Percentiles rank a stretch among this genome's conserved stretches.
phyloP scores from a whole-genome alignment of 768 basidiomycete species.

The Austroboletus festivus region DNA sequence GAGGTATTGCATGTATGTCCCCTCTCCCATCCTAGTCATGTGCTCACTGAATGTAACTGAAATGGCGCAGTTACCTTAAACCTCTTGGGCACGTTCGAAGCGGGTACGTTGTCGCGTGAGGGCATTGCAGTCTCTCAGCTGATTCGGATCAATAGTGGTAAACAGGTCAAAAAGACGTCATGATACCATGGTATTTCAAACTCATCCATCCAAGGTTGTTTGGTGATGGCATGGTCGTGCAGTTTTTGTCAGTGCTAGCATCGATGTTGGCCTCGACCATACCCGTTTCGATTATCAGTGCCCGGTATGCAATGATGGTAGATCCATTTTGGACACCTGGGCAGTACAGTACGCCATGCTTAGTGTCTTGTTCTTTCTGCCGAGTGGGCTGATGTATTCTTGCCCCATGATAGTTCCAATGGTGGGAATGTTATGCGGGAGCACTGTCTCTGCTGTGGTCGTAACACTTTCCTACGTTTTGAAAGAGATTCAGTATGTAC shows the following conservation, averaged over 20 bases:
- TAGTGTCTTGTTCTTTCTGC: too few species aligned
- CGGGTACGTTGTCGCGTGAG: conserved; percentile 43
- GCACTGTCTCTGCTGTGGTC: conserved; percentile 72
- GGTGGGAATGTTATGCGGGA: conserved; percentile 84
- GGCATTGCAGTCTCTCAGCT: not conserved
- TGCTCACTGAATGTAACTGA: not conserved
- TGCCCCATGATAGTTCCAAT: conserved; percentile 67
- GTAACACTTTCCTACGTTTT: conserved; percentile 66
- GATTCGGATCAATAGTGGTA: conserved; percentile 45
- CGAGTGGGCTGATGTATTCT: not conserved
- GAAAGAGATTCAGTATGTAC: conserved; percentile 67
- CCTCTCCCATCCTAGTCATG: not conserved
- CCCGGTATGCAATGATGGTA: conserved; percentile 70
- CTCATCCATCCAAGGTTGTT: not conserved
- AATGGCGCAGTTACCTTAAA: conserved; percentile 57
- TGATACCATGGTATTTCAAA: conserved; percentile 61
- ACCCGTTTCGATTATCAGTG: conserved; percentile 75
- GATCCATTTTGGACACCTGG: conserved; percentile 82
- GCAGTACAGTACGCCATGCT: conserved; percentile 59
- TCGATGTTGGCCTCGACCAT: conserved; percentile 58
- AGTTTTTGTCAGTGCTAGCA: not conserved
- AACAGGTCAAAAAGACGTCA: conserved; percentile 78
- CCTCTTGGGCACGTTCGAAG: conserved; percentile 73
- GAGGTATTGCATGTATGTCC: conserved; percentile 65
- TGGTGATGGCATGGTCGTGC: not conserved